phyloP scores from a whole-genome alignment of 331 rosid species.

The Quercus phellos region DNA sequence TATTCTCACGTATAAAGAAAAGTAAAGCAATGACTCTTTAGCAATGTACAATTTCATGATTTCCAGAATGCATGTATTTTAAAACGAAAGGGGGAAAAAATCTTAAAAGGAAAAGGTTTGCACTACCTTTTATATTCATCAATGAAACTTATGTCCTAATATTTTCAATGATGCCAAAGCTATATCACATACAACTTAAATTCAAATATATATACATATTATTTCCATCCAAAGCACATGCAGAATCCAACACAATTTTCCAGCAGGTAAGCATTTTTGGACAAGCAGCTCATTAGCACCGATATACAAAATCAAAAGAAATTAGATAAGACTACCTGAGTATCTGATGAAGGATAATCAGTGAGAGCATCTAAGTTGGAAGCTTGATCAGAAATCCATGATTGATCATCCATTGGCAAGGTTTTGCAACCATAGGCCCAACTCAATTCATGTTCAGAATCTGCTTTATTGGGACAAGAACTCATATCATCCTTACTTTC shows the following conservation, averaged over 20 bases:
- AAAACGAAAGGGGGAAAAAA: neutral
- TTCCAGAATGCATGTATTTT: neutral
- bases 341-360: constrained; percentile 36
- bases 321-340: constrained; percentile 47
- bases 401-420: constrained; percentile 37
- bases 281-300: neutral
- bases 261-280: neutral
- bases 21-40: constrained; percentile 13
- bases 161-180: neutral
- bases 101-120: neutral
- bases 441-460: constrained; percentile 32
- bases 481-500: constrained; percentile 25
- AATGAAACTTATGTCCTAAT: neutral
- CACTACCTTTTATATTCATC: neutral
- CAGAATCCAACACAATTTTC: neutral
- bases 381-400: constrained; percentile 46
- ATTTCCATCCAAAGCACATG: neutral
- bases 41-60: neutral
- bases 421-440: constrained; percentile 49
- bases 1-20: neutral
- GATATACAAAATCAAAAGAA: constrained; percentile 16
- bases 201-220: neutral
- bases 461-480: constrained; percentile 41
- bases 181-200: neutral
- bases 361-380: constrained; percentile 30